Percentiles rank a stretch among this genome's conserved stretches.
Evolutionary conservation across 2,329 filamentous ascomycete species (phyloP).

Genomic region (Neofusicoccum kwambonambiense): DNA sequence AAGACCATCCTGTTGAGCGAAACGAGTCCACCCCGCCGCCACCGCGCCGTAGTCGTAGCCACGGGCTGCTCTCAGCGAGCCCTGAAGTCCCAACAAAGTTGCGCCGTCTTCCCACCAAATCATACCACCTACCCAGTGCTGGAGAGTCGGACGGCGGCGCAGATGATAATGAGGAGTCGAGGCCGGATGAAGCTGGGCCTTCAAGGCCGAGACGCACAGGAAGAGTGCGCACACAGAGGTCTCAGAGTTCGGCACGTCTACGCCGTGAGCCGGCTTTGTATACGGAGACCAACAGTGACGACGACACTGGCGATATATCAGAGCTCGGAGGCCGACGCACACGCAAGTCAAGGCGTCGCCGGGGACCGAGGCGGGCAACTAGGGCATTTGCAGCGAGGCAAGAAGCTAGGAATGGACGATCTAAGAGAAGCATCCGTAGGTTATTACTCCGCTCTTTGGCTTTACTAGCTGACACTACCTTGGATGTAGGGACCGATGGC

Average conservation of each 20-base stretch:
- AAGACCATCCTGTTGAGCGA: conserved; percentile 22
- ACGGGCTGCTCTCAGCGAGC: conserved; percentile 5
- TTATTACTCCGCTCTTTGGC: not conserved
- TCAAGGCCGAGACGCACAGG: conserved; percentile 10
- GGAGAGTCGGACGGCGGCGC: not conserved
- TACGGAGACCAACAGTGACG: conserved; percentile 1
- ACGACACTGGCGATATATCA: conserved; percentile 2
- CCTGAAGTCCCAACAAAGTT: conserved; percentile 16
- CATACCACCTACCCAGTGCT: conserved; percentile 17
- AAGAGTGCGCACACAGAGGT: not conserved
- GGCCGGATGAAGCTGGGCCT: not conserved
- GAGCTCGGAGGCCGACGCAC: not conserved
- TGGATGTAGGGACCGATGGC: not conserved
- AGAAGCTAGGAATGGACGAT: not conserved
- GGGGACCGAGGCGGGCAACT: not conserved
- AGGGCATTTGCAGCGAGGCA: not conserved
- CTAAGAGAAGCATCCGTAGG: conserved; percentile 1
- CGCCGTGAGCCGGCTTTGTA: conserved; percentile 6
- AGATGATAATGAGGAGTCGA: conserved; percentile 1
- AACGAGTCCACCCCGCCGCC: not conserved
- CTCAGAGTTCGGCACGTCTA: not conserved
- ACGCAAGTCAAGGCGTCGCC: not conserved
- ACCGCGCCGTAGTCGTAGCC: conserved; percentile 5
- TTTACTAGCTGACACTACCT: conserved; percentile 8
- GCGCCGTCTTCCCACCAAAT: conserved; percentile 11